Conservation (phyloP, 345 rosid species). For the Gossypium anomalum region DNA sequence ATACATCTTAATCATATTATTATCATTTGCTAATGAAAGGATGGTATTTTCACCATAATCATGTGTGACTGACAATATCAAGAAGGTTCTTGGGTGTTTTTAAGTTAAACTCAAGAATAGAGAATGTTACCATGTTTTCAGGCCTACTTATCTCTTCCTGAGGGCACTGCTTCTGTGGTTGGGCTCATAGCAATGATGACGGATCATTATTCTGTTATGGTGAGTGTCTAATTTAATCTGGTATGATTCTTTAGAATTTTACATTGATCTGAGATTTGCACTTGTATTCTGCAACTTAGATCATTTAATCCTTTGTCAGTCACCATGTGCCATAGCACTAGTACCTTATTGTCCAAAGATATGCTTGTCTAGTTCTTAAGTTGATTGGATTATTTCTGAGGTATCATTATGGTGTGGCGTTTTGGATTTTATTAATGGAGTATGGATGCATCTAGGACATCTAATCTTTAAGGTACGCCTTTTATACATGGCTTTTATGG, state of each 20-base stretch:
- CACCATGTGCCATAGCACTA: not conserved
- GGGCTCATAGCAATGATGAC: conserved; percentile 89
- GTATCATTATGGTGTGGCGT: not conserved
- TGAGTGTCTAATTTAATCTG: conserved; percentile 25
- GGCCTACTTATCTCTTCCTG: conserved; percentile 90
- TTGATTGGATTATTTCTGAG: not conserved
- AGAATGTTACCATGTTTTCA: conserved; percentile 27
- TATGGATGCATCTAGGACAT: not conserved
- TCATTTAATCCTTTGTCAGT: not conserved
- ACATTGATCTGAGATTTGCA: conserved; percentile 8
- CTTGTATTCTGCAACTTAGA: not conserved
- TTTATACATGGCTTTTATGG: not conserved
- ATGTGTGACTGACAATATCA: conserved; percentile 4
- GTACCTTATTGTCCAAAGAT: not conserved
- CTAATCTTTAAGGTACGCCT: not conserved
- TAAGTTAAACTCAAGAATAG: conserved; percentile 10
- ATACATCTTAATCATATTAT: not conserved
- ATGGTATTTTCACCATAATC: not conserved
- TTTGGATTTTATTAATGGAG: conserved; percentile 6
- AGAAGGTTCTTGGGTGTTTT: conserved; percentile 10
- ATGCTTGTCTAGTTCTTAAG: not conserved
- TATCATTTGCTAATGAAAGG: not conserved
- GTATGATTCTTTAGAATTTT: not conserved
- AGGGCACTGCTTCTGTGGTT: conserved; percentile 78
- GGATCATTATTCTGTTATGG: conserved; percentile 71